These are phyloP conservation scores for Rosa chinensis DNA, from an alignment of 306 rosid genomes.

Conservation along the genomic window DNA sequence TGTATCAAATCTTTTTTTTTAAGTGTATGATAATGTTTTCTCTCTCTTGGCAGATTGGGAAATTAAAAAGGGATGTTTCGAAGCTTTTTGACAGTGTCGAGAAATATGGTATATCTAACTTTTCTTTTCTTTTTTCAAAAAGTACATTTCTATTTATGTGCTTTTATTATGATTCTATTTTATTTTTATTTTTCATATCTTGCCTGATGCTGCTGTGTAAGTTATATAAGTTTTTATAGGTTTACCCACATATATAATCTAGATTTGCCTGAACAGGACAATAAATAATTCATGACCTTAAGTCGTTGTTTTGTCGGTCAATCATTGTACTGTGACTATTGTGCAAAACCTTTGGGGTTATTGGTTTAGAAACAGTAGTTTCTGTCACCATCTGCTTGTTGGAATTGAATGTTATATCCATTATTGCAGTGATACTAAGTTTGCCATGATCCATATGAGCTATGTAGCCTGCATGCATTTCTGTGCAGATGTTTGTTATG, in stretches of 20 bases:
- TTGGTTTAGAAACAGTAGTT: not conserved
- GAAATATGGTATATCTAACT: conserved; percentile 79
- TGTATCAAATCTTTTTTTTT: conserved; percentile 14
- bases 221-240: not conserved
- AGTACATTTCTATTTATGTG: conserved; percentile 6
- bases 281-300: not conserved
- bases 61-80: conserved; percentile 69
- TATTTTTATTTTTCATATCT: conserved; percentile 5
- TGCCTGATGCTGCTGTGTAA: not conserved
- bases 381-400: not conserved
- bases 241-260: conserved; percentile 3
- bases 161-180: not conserved
- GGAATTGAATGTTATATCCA: not conserved
- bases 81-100: conserved; percentile 95
- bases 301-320: not conserved
- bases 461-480: conserved; percentile 6
- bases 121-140: conserved; percentile 14
- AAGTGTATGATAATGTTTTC: conserved; percentile 19
- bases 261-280: not conserved
- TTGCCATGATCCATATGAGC: not conserved
- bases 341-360: not conserved
- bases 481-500: not conserved
- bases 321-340: not conserved
- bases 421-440: conserved; percentile 3
- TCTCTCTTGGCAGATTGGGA: conserved; percentile 59